Base-by-base conservation (phyloP, 768 basidiomycete species). In the Mycena chlorophos region DNA sequence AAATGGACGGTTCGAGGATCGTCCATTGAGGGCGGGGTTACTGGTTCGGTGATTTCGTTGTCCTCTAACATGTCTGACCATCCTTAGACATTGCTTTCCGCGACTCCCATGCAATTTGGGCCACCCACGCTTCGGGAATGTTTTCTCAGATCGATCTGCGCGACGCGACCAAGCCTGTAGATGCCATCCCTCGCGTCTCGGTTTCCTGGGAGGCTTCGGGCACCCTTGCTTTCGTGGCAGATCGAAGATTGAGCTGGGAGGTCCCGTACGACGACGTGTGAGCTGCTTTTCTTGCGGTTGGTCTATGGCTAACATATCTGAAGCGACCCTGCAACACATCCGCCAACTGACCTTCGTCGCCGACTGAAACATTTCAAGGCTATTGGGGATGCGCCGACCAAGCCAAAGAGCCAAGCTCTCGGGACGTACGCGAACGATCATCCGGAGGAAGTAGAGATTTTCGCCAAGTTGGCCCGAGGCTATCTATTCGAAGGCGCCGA, bases 191-290 rank as follows among this genome's bases (percentile, higher is more conserved):
- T 16, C 80, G 88, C 5, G 75, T 79, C 1, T 78, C 87, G 2
- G 62, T 82, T 14, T 77, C 86, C 1, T 94, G 90, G 89, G 82
- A 85, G 26, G 78, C 78, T 3, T 69, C 77, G 13, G 88, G 89
- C 3, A 76, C 83, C 2, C 66, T 94, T 40, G 74, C 84, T 5
- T 92, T 93, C 61, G 84, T 87, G 12, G 68, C 80, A 2, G 88
- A 88, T 50, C 71, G 69, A n/a, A 73, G 71, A 38, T 58, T 64
- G 4, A 66, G 66, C 34, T 85, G 81, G 77, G 88, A 91, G 62
- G 66, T 86, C 2, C 91, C 91, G 2, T 93, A 88, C 56, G 91
- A 94, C 59, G 91, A 94, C 63, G 63, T 86, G 91, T 91, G 63
- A 51, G 85, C 71, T 16, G 13, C n/a, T 16, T 12, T 27, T 19